These are phyloP conservation scores for Amylostereum areolatum DNA, from an alignment of 1,284 basidiomycete species.

Conservation along the genomic window DNA sequence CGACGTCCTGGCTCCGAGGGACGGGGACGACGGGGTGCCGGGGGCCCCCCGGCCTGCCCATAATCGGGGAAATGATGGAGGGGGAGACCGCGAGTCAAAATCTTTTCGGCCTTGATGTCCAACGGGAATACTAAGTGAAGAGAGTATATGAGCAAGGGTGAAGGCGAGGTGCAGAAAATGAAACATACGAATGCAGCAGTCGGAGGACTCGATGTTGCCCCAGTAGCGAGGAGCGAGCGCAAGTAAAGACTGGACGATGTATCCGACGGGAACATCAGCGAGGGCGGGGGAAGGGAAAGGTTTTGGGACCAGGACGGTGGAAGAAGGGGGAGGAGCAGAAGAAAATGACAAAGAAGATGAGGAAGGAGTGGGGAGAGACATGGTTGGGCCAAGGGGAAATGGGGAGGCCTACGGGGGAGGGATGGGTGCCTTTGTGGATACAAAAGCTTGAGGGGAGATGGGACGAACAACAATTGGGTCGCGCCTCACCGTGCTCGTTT, in stretches of 20 bases:
- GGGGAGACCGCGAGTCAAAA: too few species aligned
- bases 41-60: too few species aligned
- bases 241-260: slow-evolving; percentile 64
- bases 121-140: slow-evolving; percentile 26
- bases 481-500: too few species aligned
- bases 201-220: slow-evolving; percentile 64
- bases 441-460: too few species aligned
- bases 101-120: slow-evolving; percentile 14
- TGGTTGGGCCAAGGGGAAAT: too few species aligned
- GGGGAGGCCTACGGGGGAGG: too few species aligned
- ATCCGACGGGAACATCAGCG: slow-evolving; percentile 58
- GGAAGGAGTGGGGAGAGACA: slow-evolving; percentile 11
- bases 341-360: slow-evolving; percentile 5
- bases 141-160: slow-evolving; percentile 1
- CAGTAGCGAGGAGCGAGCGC: slow-evolving; percentile 61
- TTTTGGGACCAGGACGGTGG: slow-evolving; percentile 40
- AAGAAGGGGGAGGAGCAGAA: slow-evolving; percentile 9
- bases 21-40: too few species aligned
- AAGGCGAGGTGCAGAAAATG: background rate
- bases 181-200: slow-evolving; percentile 65
- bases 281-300: slow-evolving; percentile 60
- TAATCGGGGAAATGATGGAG: too few species aligned
- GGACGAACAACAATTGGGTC: too few species aligned
- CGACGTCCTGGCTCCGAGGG: too few species aligned
- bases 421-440: too few species aligned